These are phyloP conservation scores for Citrullus mucosospermus DNA, from an alignment of 306 rosid species.

Conservation along the genomic window DNA sequence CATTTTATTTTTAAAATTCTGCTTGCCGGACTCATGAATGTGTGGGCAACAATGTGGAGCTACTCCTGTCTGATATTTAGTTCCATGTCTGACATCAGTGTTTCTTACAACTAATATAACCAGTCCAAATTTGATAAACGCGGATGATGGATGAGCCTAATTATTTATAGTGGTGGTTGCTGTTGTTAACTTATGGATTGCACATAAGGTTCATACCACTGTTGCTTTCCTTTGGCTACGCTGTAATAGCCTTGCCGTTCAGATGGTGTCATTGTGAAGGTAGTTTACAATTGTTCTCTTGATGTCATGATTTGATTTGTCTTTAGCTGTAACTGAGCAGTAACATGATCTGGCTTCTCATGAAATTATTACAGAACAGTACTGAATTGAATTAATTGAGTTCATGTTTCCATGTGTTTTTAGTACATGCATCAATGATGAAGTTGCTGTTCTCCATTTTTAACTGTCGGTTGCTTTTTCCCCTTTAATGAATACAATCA, in stretches of 20 bases:
- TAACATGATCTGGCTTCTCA: not conserved
- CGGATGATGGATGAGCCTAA: not conserved
- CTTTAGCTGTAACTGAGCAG: not conserved
- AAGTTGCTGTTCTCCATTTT: not conserved
- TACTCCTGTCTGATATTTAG: not conserved
- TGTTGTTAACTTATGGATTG: not conserved
- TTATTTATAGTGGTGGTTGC: not conserved
- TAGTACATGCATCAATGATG: too few relatives aligned
- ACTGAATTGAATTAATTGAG: not conserved
- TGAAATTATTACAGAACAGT: not conserved
- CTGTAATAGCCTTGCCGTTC: not conserved
- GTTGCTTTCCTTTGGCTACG: not conserved
- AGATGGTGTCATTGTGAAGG: not conserved
- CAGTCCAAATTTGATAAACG: not conserved
- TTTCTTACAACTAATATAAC: not conserved
- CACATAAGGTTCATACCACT: not conserved
- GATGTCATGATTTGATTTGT: not conserved
- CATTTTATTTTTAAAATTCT: not conserved
- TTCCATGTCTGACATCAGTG: not conserved
- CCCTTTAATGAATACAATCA: not conserved
- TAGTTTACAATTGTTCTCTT: not conserved
- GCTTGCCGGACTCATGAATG: not conserved
- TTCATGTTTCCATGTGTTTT: not conserved
- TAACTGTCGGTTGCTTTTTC: not conserved
- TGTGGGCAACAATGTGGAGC: not conserved